Conservation (phyloP, 2,329 filamentous ascomycete species). For the Cladosporium sphaerospermum region DNA sequence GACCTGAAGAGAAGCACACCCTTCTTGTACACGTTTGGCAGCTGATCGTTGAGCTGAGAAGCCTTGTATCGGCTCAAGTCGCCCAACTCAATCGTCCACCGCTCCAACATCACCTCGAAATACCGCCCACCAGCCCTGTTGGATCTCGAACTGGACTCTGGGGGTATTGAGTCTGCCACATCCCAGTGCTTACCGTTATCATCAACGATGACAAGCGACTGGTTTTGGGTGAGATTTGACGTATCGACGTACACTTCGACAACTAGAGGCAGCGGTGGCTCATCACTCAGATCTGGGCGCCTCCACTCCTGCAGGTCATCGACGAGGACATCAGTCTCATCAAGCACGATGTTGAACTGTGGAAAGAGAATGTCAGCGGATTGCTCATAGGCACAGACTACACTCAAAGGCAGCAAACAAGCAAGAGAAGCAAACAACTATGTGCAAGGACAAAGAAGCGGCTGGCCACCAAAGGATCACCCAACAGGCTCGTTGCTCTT, state of each 20-base stretch:
- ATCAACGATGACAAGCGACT: slow-evolving; percentile 82
- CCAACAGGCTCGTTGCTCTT: background rate
- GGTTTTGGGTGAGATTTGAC: slow-evolving; percentile 67
- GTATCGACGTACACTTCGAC: slow-evolving; percentile 74
- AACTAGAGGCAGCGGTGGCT: slow-evolving; percentile 73
- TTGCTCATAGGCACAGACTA: background rate
- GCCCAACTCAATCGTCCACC: slow-evolving; percentile 82
- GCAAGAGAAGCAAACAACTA: background rate
- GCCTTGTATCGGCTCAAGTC: slow-evolving; percentile 51
- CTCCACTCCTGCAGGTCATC: slow-evolving; percentile 81
- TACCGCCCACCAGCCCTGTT: slow-evolving; percentile 15
- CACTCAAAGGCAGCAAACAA: slow-evolving; percentile 7
- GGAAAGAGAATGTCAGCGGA: slow-evolving; percentile 3
- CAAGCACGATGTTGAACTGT: slow-evolving; percentile 91
- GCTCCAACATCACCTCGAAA: slow-evolving; percentile 72
- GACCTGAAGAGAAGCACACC: slow-evolving; percentile 91
- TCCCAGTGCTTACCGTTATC: slow-evolving; percentile 90
- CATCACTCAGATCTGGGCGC: slow-evolving; percentile 67
- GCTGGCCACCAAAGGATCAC: background rate
- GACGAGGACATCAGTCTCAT: slow-evolving; percentile 82
- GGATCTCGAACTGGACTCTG: slow-evolving; percentile 36
- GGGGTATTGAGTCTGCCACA: slow-evolving; percentile 71
- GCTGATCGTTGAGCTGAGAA: slow-evolving; percentile 49
- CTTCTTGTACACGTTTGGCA: slow-evolving; percentile 95
- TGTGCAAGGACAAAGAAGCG: background rate